Conservation (phyloP, 2,329 filamentous ascomycete genomes). For the Madurella fahalii region DNA sequence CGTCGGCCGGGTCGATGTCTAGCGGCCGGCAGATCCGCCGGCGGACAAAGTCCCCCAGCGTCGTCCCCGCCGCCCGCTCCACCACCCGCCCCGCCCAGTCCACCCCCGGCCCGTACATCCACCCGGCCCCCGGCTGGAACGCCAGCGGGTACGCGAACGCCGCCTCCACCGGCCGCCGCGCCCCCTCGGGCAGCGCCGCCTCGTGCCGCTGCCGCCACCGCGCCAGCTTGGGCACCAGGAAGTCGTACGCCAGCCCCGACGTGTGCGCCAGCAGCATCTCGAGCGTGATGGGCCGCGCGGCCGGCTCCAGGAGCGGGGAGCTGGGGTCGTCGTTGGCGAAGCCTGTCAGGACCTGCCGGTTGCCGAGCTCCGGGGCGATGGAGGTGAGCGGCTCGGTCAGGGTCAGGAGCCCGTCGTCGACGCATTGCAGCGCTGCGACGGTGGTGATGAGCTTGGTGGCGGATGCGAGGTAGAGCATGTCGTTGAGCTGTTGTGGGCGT, state of each 20-base stretch:
- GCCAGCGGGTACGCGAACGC: constrained; percentile 41
- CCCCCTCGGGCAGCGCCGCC: constrained; percentile 11
- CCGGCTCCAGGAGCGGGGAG: constrained; percentile 27
- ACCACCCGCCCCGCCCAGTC: constrained; percentile 47
- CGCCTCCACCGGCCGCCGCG: constrained; percentile 37
- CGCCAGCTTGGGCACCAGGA: constrained; percentile 35
- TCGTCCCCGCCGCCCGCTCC: constrained; percentile 39
- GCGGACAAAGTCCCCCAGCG: constrained; percentile 31
- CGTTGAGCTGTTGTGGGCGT: constrained; percentile 31
- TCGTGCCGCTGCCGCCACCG: constrained; percentile 38
- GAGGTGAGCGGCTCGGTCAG: constrained; percentile 42
- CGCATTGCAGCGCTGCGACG: constrained; percentile 38
- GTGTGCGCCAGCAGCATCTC: constrained; percentile 47
- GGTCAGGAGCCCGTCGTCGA: constrained; percentile 34
- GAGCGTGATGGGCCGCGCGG: constrained; percentile 39
- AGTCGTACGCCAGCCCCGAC: constrained; percentile 43
- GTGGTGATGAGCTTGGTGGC: constrained; percentile 40
- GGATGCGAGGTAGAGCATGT: constrained; percentile 39
- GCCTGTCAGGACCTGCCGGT: constrained; percentile 44
- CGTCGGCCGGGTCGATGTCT: constrained; percentile 27
- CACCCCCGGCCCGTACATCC: constrained; percentile 44
- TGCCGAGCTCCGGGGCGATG: constrained; percentile 45
- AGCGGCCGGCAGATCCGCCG: constrained; percentile 27
- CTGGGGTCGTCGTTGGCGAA: constrained; percentile 38
- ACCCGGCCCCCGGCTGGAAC: constrained; percentile 44